Evolutionary conservation across 106 monocot species (phyloP).

Genomic region (Hemerocallis citrina): DNA sequence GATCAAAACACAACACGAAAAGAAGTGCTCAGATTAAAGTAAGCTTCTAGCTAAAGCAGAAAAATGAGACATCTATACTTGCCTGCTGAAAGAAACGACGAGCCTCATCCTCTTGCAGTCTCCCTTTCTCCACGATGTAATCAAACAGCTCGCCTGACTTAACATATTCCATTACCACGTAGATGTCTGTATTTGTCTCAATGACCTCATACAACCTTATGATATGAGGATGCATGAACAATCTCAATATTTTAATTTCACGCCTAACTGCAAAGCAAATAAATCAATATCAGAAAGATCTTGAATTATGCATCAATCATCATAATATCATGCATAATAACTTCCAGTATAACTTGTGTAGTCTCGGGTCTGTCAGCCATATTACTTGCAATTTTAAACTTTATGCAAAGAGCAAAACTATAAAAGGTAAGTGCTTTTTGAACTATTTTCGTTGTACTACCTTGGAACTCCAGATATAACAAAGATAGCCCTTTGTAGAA

Average conservation of each 20-base stretch:
- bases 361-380: no score
- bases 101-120: constrained; percentile 21
- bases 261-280: constrained; percentile 15
- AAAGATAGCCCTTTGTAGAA: no score
- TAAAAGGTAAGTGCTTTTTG: no score
- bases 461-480: no score
- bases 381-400: no score
- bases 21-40: neutral
- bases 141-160: constrained; percentile 25
- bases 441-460: no score
- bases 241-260: constrained; percentile 21
- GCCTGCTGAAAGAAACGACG: constrained; percentile 20
- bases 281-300: neutral
- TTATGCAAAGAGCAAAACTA: no score
- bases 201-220: constrained; percentile 23
- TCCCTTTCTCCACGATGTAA: constrained; percentile 22
- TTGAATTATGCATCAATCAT: neutral
- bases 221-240: constrained; percentile 25
- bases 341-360: no score
- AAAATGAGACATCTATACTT: neutral
- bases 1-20: neutral
- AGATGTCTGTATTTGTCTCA: constrained; percentile 18
- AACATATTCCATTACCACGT: constrained; percentile 23
- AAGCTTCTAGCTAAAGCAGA: neutral
- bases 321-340: neutral